A percentile compares a stretch with the other conserved stretches of the same genome.
phyloP scores from a whole-genome alignment of 2,329 filamentous ascomycete species.

The Monilinia polystroma region DNA sequence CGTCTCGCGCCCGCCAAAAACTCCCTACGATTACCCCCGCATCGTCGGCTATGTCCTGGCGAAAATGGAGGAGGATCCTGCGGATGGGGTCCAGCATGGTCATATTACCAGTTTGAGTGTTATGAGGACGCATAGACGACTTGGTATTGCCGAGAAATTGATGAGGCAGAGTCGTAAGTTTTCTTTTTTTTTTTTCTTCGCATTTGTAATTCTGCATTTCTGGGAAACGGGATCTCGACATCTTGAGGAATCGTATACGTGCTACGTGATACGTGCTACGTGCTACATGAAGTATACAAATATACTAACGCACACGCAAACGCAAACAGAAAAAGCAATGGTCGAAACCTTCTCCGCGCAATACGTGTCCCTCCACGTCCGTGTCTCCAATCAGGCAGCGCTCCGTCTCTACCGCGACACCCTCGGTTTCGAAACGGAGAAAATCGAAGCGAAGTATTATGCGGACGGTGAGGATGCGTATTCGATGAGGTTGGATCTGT shows the following conservation, averaged over 20 bases:
- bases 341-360: constrained; percentile 87
- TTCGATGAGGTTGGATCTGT: constrained; percentile 86
- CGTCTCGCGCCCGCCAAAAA: constrained; percentile 73
- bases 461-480: constrained; percentile 96
- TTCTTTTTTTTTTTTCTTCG: not conserved
- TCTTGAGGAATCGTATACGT: too few relatives aligned
- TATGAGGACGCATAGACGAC: constrained; percentile 88
- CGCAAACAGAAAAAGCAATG: constrained; percentile 78
- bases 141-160: constrained; percentile 94
- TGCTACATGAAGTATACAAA: not conserved
- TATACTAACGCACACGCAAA: not conserved
- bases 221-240: too few relatives aligned
- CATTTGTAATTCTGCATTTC: not conserved
- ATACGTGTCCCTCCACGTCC: constrained; percentile 95
- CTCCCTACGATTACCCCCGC: constrained; percentile 87
- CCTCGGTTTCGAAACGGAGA: constrained; percentile 83
- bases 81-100: constrained; percentile 86
- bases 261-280: too few relatives aligned
- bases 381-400: constrained; percentile 88
- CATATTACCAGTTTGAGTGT: constrained; percentile 95
- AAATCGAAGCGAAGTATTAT: constrained; percentile 88
- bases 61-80: constrained; percentile 98
- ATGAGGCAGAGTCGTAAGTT: constrained; percentile 91
- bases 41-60: constrained; percentile 99
- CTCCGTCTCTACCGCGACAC: constrained; percentile 91